phyloP scores from a whole-genome alignment of 192 early-diverging fungal species.

The Coemansia erecta region DNA sequence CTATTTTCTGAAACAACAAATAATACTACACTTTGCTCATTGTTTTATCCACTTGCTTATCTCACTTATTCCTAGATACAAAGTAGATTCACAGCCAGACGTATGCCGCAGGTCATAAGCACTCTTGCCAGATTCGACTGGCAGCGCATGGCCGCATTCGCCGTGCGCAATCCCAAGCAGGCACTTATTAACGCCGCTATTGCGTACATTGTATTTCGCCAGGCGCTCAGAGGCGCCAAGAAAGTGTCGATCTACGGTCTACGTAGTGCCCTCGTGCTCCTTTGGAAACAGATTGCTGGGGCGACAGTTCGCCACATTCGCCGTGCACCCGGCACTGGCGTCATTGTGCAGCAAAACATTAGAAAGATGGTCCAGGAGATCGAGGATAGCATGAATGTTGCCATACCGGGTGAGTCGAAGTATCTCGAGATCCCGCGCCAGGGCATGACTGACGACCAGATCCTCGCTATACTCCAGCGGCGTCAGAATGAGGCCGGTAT shows the following conservation, averaged over 20 bases:
- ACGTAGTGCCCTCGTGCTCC: conserved; percentile 13
- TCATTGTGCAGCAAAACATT: conserved; percentile 71
- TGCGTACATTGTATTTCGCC: conserved; percentile 44
- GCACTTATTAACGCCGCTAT: conserved; percentile 38
- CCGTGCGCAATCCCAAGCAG: conserved; percentile 40
- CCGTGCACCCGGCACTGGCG: conserved; percentile 54
- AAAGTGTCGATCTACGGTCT: conserved; percentile 42
- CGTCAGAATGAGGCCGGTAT: conserved; percentile 59
- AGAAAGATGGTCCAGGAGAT: conserved; percentile 76
- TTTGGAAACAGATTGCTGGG: conserved; percentile 36
- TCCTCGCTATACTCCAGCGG: conserved; percentile 63
- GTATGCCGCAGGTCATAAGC: conserved; percentile 44
- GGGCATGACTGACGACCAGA: conserved; percentile 61
- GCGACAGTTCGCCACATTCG: conserved; percentile 34
- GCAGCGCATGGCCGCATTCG: conserved; percentile 33
- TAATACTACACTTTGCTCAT: neutral
- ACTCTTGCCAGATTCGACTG: conserved; percentile 49
- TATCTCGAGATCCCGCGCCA: conserved; percentile 64
- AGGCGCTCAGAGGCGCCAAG: conserved; percentile 23
- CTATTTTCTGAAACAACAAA: neutral
- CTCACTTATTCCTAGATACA: neutral
- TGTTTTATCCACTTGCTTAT: neutral
- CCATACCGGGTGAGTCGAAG: conserved; percentile 61
- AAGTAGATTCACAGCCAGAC: neutral
- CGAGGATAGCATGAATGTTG: conserved; percentile 69